Percentiles rank a stretch among this genome's conserved stretches.
These are phyloP conservation scores for Sindora glabra DNA, from an alignment of 306 rosid species.

Conservation along the genomic window DNA sequence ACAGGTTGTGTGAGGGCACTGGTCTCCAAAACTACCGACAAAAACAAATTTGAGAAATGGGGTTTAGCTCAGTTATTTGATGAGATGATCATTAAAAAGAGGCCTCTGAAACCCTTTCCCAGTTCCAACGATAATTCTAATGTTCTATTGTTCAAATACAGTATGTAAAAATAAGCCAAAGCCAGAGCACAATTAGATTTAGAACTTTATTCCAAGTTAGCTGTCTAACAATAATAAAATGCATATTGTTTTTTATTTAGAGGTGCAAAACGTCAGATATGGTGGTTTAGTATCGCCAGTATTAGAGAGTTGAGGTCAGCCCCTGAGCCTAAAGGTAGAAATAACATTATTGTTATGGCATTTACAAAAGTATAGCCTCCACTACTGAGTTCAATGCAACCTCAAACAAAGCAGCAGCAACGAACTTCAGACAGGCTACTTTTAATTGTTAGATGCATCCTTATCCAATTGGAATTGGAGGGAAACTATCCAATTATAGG, in stretches of 20 bases:
- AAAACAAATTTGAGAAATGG: not conserved
- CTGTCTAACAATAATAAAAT: not conserved
- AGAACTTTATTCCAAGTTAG: not conserved
- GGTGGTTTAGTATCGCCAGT: no score
- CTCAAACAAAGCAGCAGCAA: not conserved
- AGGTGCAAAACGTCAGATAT: no score
- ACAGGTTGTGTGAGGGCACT: not conserved
- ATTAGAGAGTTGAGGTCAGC: no score
- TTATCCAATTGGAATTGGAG: not conserved
- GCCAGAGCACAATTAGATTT: not conserved
- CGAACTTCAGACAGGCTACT: not conserved
- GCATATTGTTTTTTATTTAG: not conserved
- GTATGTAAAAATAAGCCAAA: no score
- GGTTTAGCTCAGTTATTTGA: not conserved
- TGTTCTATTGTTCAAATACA: not conserved
- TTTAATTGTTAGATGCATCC: not conserved
- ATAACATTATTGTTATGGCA: no score
- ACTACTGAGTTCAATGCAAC: not conserved
- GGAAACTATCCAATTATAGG: constrained; percentile 17
- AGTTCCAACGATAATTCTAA: no score
- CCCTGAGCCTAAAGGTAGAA: no score
- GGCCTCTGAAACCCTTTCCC: no score
- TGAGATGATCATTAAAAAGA: not conserved
- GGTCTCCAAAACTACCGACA: constrained; percentile 7
- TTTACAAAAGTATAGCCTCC: no score